Conservation (phyloP, 2,329 filamentous ascomycete species). For the Colletotrichum tropicale region DNA sequence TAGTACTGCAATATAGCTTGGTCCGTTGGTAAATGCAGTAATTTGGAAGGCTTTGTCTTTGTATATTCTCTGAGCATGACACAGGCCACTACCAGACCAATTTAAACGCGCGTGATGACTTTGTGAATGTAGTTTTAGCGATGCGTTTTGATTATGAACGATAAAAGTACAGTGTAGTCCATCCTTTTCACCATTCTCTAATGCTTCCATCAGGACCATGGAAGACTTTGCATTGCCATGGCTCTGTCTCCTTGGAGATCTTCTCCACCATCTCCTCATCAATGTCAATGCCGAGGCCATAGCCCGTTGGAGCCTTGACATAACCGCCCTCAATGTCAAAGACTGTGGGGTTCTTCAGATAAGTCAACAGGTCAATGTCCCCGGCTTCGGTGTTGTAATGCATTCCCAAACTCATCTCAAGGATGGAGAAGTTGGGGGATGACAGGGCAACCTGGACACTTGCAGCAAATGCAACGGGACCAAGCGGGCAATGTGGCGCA, state of each 20-base stretch:
- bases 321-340: slow-evolving; percentile 63
- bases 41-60: neutral
- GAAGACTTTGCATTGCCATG: slow-evolving; percentile 62
- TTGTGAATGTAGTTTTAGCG: accelerated
- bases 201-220: slow-evolving; percentile 62
- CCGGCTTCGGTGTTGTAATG: slow-evolving; percentile 63
- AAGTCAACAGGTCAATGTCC: slow-evolving; percentile 62
- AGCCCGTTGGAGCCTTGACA: slow-evolving; percentile 55
- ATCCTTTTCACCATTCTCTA: slow-evolving; percentile 56
- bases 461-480: slow-evolving; percentile 70
- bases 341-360: slow-evolving; percentile 60
- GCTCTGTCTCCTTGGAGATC: slow-evolving; percentile 50
- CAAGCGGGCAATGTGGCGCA: slow-evolving; percentile 70
- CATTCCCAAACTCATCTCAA: slow-evolving; percentile 73
- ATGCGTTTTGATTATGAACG: neutral
- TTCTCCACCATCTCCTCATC: slow-evolving; percentile 67
- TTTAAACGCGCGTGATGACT: neutral
- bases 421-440: slow-evolving; percentile 65
- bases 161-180: neutral
- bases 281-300: slow-evolving; percentile 66
- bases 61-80: neutral
- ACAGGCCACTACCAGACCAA: neutral
- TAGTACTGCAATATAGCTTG: neutral
- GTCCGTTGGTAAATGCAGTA: neutral
- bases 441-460: slow-evolving; percentile 63